Percentiles rank a stretch among this genome's conserved stretches.
Evolutionary conservation across 441 rosid species (phyloP).

Genomic region (Isatis lusitanica): DNA sequence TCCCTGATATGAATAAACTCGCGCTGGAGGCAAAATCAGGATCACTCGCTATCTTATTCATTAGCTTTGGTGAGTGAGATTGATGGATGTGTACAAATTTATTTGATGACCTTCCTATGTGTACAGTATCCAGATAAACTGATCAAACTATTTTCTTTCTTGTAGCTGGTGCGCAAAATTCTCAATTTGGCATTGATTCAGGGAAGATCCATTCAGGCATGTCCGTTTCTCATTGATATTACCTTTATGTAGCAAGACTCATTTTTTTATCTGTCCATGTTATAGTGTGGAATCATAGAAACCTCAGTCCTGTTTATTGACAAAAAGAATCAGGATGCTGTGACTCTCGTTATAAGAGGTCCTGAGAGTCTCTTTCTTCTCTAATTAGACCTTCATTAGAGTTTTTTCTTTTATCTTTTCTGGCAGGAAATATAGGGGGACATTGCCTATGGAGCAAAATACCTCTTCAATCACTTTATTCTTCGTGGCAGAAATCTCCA

Average conservation of each 20-base stretch:
- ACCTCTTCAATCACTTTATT: conserved; percentile 67
- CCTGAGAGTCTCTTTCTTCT: conserved; percentile 18
- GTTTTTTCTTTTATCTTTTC: background rate
- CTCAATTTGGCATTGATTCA: conserved; percentile 58
- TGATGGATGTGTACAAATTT: background rate
- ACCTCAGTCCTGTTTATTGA: background rate
- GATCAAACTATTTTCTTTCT: conserved; percentile 29
- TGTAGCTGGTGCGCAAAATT: conserved; percentile 75
- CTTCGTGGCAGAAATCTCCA: conserved; percentile 82
- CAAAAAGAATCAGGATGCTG: conserved; percentile 13
- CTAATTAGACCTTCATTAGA: background rate
- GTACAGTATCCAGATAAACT: conserved; percentile 3
- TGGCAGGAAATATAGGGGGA: conserved; percentile 81
- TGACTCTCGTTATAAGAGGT: conserved; percentile 13
- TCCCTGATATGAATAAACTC: conserved; percentile 84
- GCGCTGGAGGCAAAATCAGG: conserved; percentile 77
- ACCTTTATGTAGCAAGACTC: background rate
- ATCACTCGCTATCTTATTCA: conserved; percentile 76
- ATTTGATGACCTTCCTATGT: background rate
- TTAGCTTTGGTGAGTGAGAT: conserved; percentile 66
- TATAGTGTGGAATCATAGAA: background rate
- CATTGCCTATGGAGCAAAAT: conserved; percentile 79
- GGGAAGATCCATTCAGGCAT: conserved; percentile 56
- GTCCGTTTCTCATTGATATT: background rate
- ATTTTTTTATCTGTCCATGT: background rate